Conservation (phyloP, 345 rosid species). For the Xanthoceras sorbifolium region DNA sequence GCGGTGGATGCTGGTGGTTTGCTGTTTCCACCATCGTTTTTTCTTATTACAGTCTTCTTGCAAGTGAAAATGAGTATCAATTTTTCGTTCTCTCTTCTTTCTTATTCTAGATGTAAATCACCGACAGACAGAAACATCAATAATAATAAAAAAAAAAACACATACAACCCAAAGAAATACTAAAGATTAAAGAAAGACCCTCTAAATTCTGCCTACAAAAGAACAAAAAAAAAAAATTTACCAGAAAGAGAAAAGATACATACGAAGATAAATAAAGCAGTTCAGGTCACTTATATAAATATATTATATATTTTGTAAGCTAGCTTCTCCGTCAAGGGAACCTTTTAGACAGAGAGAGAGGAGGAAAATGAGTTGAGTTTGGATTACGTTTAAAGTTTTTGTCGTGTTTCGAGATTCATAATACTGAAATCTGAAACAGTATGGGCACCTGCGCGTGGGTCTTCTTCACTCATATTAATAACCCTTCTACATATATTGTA, state of each 20-base stretch:
- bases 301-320: background rate
- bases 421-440: too few species aligned
- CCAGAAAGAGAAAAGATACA: background rate
- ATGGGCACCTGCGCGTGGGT: too few species aligned
- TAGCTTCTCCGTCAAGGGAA: background rate
- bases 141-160: conserved; percentile 5
- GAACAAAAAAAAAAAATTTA: background rate
- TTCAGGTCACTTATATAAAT: background rate
- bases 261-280: background rate
- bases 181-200: background rate
- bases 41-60: background rate
- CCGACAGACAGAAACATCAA: conserved; percentile 36
- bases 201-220: background rate
- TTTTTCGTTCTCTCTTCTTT: background rate
- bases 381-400: too few species aligned
- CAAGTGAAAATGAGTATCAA: background rate
- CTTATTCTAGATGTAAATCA: conserved; percentile 29
- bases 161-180: background rate
- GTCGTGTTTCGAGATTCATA: too few species aligned
- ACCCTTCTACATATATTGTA: too few species aligned
- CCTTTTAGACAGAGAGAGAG: too few species aligned
- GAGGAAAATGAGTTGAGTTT: background rate
- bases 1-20: conserved; percentile 41
- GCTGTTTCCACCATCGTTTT: conserved; percentile 53
- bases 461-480: too few species aligned